A percentile compares a stretch with the other conserved stretches of the same genome.
phyloP scores from a whole-genome alignment of 768 basidiomycete genomes.

The Phallus indusiatus region DNA sequence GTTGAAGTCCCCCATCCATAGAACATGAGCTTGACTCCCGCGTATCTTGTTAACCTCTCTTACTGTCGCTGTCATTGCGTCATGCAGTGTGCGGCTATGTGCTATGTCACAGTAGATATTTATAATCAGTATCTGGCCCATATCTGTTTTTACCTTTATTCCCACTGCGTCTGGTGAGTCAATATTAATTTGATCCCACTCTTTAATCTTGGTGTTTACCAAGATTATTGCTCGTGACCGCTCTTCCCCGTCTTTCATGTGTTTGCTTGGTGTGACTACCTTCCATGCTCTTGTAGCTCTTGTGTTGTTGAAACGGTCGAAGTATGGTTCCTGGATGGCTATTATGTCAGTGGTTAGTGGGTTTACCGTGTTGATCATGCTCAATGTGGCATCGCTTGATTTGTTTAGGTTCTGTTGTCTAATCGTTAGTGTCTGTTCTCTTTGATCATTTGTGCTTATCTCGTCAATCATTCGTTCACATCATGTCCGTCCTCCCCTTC shows the following conservation, averaged over 20 bases:
- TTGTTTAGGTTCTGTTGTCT: constrained; percentile 24
- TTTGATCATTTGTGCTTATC: neutral
- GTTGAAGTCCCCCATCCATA: constrained; percentile 34
- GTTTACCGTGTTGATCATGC: constrained; percentile 9
- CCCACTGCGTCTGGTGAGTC: too few species aligned
- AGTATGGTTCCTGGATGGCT: constrained; percentile 30
- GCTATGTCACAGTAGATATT: too few species aligned
- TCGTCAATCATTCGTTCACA: too few species aligned
- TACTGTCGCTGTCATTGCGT: too few species aligned
- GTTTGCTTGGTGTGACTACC: neutral
- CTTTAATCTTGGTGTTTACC: too few species aligned
- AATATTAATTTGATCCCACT: too few species aligned
- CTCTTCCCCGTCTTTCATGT: too few species aligned
- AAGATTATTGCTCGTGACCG: too few species aligned
- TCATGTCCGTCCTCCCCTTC: neutral
- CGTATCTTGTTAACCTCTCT: too few species aligned
- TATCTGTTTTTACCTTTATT: too few species aligned
- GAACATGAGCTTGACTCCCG: constrained; percentile 6
- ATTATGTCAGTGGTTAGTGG: constrained; percentile 23
- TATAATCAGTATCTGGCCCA: too few species aligned
- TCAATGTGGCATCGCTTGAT: constrained; percentile 14
- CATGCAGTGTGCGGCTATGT: too few species aligned
- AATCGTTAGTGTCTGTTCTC: constrained; percentile 11
- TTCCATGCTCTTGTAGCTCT: constrained; percentile 11
- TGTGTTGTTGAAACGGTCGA: constrained; percentile 16